Percentiles rank a stretch among this genome's conserved stretches.
phyloP scores from a whole-genome alignment of 805 yeast species.

The Danielozyma ontarioensis region DNA sequence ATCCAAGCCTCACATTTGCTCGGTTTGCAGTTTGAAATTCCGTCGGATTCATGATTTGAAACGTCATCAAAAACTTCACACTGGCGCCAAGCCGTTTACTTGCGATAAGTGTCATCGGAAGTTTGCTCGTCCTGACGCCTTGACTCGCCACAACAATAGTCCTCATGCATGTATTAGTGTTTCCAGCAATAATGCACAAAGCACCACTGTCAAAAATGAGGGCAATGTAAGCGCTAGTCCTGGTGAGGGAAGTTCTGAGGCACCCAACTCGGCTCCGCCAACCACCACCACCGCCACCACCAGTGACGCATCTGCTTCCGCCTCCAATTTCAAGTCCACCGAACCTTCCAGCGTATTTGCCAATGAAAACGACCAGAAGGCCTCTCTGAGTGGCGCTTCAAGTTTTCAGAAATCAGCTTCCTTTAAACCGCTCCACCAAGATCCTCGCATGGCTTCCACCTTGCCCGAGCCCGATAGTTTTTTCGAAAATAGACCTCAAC shows the following conservation, averaged over 20 bases:
- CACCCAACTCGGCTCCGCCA: neutral
- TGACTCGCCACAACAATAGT: slow-evolving; percentile 58
- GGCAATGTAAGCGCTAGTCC: neutral
- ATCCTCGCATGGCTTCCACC: too few relatives aligned
- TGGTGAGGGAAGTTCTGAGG: too few relatives aligned
- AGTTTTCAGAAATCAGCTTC: too few relatives aligned
- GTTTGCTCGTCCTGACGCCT: slow-evolving; percentile 74
- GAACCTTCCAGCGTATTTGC: too few relatives aligned
- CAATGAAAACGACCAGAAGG: too few relatives aligned
- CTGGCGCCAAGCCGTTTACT: slow-evolving; percentile 66
- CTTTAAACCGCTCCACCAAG: too few relatives aligned
- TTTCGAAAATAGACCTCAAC: neutral
- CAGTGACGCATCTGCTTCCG: neutral
- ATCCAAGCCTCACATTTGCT: slow-evolving; percentile 59
- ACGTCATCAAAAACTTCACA: slow-evolving; percentile 69
- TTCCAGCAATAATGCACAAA: too few relatives aligned
- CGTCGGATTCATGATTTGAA: slow-evolving; percentile 73
- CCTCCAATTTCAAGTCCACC: too few relatives aligned
- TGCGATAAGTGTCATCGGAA: slow-evolving; percentile 58
- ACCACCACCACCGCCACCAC: neutral
- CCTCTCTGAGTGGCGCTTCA: too few relatives aligned
- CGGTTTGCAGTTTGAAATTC: slow-evolving; percentile 56
- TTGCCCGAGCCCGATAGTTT: too few relatives aligned
- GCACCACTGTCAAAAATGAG: neutral
- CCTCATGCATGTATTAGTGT: slow-evolving; percentile 32